Percentiles rank a stretch among this genome's conserved stretches.
Evolutionary conservation across 2,329 filamentous ascomycete genomes (phyloP).

Genomic region (Didymosphaeria variabile): DNA sequence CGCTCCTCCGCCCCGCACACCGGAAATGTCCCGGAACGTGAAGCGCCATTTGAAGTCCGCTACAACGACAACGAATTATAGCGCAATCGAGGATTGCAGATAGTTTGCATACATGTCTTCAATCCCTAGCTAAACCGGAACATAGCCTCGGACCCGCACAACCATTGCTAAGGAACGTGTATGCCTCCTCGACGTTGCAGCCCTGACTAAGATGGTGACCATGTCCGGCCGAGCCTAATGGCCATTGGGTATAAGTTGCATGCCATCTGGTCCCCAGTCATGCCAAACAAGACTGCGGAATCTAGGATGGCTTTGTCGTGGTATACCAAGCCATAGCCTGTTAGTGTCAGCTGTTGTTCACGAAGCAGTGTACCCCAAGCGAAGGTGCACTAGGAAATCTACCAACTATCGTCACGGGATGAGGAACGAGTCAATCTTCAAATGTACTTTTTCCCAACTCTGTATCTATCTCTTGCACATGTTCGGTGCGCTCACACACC

Average conservation of each 20-base stretch:
- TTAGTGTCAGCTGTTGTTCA: not conserved
- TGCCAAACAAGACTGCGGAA: constrained; percentile 76
- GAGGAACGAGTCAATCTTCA: constrained; percentile 73
- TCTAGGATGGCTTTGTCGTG: constrained; percentile 81
- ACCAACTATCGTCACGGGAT: constrained; percentile 68
- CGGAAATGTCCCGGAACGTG: not conserved
- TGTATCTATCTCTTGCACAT: constrained; percentile 63
- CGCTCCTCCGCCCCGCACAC: not conserved
- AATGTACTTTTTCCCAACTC: constrained; percentile 65
- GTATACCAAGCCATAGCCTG: constrained; percentile 72
- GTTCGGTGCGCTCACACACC: constrained; percentile 28
- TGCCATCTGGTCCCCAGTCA: constrained; percentile 67
- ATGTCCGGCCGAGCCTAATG: not conserved
- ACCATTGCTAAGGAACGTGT: not conserved
- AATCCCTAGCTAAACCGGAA: not conserved
- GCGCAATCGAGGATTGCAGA: no score
- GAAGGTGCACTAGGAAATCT: constrained; percentile 14
- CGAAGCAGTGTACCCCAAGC: not conserved
- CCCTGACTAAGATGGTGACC: not conserved
- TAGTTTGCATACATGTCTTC: not conserved
- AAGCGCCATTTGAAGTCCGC: no score
- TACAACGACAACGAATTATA: no score
- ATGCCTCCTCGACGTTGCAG: not conserved
- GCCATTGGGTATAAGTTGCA: not conserved
- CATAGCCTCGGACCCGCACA: not conserved